Percentiles rank a stretch among this genome's conserved stretches.
Conservation (phyloP, 1,284 basidiomycete genomes). For the Spongispora temasekensis region DNA sequence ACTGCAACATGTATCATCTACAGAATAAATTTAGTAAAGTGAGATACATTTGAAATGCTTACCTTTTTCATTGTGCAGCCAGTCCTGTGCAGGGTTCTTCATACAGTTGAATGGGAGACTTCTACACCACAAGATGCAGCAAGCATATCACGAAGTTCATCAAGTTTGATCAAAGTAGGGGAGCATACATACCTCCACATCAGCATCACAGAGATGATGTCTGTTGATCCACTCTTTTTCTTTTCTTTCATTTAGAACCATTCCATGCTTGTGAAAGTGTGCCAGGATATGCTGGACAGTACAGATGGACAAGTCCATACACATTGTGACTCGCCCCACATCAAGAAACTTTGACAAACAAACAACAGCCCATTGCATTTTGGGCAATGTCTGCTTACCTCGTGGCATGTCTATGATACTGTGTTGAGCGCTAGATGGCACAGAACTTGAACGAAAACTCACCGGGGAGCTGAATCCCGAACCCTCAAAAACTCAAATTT, state of each 20-base stretch:
- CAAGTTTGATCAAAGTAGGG: neutral
- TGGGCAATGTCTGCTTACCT: neutral
- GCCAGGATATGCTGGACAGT: neutral
- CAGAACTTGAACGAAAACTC: neutral
- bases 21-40: neutral
- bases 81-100: neutral
- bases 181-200: neutral
- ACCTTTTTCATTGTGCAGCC: neutral
- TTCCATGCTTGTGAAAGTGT: neutral
- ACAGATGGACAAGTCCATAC: neutral
- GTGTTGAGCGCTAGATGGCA: neutral
- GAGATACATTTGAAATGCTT: neutral
- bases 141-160: neutral
- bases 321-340: conserved; percentile 1
- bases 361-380: conserved; percentile 5
- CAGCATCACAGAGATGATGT: neutral
- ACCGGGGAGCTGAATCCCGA: neutral
- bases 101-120: neutral
- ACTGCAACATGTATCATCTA: neutral
- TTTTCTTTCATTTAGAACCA: conserved; percentile 1
- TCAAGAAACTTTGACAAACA: neutral
- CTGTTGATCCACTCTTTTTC: neutral
- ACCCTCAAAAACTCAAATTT: neutral
- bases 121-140: neutral
- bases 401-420: conserved; percentile 6